A percentile compares a stretch with the other conserved stretches of the same genome.
These are phyloP conservation scores for Nitzschia palea DNA, from an alignment of 108 stramenopile genomes.

Conservation along the genomic window DNA sequence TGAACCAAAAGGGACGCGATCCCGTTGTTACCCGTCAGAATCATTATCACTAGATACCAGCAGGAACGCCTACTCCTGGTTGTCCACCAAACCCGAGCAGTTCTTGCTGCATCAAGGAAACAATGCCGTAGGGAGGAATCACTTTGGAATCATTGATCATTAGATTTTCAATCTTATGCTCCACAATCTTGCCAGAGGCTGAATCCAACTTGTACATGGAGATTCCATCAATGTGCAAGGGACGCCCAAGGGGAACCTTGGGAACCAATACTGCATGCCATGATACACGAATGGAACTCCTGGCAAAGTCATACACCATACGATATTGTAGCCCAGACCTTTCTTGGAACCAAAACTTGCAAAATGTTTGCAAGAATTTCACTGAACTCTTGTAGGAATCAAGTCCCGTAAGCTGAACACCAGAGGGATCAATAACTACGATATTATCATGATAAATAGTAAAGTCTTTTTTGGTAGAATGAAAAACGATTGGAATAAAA, in stretches of 20 bases:
- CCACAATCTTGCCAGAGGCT: constrained; percentile 61
- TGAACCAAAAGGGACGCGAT: too few relatives aligned
- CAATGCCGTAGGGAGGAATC: constrained; percentile 65
- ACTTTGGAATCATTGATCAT: constrained; percentile 69
- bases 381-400: constrained; percentile 66
- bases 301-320: constrained; percentile 82
- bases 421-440: constrained; percentile 56
- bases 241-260: constrained; percentile 50
- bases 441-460: constrained; percentile 72
- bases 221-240: constrained; percentile 77
- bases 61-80: constrained; percentile 17
- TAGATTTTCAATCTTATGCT: constrained; percentile 76
- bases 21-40: too few relatives aligned
- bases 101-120: constrained; percentile 43
- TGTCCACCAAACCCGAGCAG: constrained; percentile 6
- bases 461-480: constrained; percentile 47
- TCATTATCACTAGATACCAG: constrained; percentile 13
- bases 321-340: constrained; percentile 59
- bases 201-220: constrained; percentile 67
- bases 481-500: constrained; percentile 5
- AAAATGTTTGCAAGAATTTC: constrained; percentile 50
- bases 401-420: constrained; percentile 60
- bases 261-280: constrained; percentile 74
- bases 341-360: constrained; percentile 58
- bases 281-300: constrained; percentile 70